These are phyloP conservation scores for Striga asiatica DNA, from an alignment of 257 asterid species.

Conservation along the genomic window DNA sequence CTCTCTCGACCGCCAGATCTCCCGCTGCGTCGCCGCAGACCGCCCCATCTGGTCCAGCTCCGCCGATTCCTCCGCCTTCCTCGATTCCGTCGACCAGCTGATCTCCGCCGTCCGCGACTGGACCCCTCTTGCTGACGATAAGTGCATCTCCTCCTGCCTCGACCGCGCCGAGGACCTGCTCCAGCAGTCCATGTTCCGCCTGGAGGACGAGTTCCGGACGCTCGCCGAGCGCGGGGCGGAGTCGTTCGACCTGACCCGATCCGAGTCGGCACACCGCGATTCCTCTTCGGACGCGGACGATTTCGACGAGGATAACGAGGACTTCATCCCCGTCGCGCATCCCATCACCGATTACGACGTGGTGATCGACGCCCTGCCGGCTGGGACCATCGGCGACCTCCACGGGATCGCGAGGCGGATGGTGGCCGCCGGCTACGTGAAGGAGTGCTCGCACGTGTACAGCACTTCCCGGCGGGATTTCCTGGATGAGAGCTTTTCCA, in stretches of 20 bases:
- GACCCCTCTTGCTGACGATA: conserved; percentile 61
- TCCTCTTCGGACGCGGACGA: conserved; percentile 31
- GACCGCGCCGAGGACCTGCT: conserved; percentile 87
- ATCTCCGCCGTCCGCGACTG: conserved; percentile 48
- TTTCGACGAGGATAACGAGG: conserved; percentile 35
- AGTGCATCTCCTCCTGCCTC: conserved; percentile 55
- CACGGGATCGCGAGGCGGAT: conserved; percentile 81
- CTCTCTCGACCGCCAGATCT: conserved; percentile 77
- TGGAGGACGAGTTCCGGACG: conserved; percentile 69
- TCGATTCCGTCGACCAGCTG: conserved; percentile 52
- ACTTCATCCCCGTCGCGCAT: conserved; percentile 71
- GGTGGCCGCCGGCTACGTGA: conserved; percentile 88
- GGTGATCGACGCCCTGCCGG: conserved; percentile 73
- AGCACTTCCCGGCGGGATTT: conserved; percentile 76
- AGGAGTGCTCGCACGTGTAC: conserved; percentile 84
- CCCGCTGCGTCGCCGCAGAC: conserved; percentile 37
- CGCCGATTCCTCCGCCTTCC: conserved; percentile 45
- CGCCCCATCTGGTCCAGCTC: conserved; percentile 61
- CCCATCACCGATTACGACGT: conserved; percentile 70
- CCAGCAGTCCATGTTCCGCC: conserved; percentile 81
- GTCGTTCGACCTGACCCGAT: conserved; percentile 40
- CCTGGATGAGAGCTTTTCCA: conserved; percentile 85
- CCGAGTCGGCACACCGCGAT: conserved; percentile 30
- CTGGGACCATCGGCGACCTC: conserved; percentile 58
- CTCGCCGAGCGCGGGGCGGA: conserved; percentile 66